These are phyloP conservation scores for Cladosporium phlei DNA, from an alignment of 2,329 filamentous ascomycete species.

Conservation along the genomic window DNA sequence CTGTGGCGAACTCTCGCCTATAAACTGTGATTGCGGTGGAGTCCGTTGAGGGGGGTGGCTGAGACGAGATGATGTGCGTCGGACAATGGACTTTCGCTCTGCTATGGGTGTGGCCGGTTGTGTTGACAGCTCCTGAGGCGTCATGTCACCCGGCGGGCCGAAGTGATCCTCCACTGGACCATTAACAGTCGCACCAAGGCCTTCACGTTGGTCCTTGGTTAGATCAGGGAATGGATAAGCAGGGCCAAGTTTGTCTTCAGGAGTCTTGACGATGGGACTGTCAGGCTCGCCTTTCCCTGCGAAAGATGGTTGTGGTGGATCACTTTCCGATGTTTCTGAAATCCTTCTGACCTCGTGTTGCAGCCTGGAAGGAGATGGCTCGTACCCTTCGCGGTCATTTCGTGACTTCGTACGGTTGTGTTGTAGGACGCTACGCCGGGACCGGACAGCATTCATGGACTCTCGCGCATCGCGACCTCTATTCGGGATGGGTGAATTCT, in stretches of 20 bases:
- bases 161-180: slow-evolving; percentile 32
- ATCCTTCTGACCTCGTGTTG: slow-evolving; percentile 49
- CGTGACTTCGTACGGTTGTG: slow-evolving; percentile 27
- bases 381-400: slow-evolving; percentile 34
- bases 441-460: slow-evolving; percentile 69
- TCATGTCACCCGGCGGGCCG: slow-evolving; percentile 12
- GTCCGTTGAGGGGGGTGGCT: slow-evolving; percentile 20
- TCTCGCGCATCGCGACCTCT: slow-evolving; percentile 78
- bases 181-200: slow-evolving; percentile 30
- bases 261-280: slow-evolving; percentile 52
- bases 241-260: slow-evolving; percentile 58
- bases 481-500: slow-evolving; percentile 79
- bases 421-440: slow-evolving; percentile 45
- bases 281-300: slow-evolving; percentile 29
- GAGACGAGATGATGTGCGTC: slow-evolving; percentile 6
- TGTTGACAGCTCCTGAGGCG: slow-evolving; percentile 2
- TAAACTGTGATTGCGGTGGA: slow-evolving; percentile 40
- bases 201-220: slow-evolving; percentile 15
- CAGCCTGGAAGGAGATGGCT: slow-evolving; percentile 58
- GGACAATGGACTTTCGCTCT: slow-evolving; percentile 2
- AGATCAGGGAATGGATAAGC: slow-evolving; percentile 27
- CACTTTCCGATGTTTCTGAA: slow-evolving; percentile 55
- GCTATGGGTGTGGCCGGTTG: slow-evolving; percentile 10
- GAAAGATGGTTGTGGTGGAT: slow-evolving; percentile 23
- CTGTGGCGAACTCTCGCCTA: slow-evolving; percentile 60